Evolutionary conservation across 768 basidiomycete genomes (phyloP), one percentile per base, ranked within the genome.

Genomic region (Mrakia blollopis): DNA sequence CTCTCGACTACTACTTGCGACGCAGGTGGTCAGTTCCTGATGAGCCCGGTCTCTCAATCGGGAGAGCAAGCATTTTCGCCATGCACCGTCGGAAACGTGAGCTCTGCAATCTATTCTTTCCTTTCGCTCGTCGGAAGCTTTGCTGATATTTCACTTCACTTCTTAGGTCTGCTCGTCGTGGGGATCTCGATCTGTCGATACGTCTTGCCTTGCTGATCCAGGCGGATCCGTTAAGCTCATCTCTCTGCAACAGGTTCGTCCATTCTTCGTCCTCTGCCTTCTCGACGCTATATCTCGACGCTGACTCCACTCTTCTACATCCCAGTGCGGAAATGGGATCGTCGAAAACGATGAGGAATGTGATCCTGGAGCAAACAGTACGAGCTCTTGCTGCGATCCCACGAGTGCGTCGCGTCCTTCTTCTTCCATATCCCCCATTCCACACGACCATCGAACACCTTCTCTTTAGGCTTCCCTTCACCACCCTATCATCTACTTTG

Each of bases 41-140:
- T 96, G 93, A 92, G 88, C 80, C 91, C 92, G 8, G 88, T 90
- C n/a, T 86, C 90, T 16, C 85, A 88, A 78, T 78, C 86, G 3
- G 87, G 86, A 50, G 91, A 94, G 81, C 87, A 86, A 78, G 81
- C 84, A 18, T 96, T 96, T 82, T 92, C 91, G 0, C 88, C 85
- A 18, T 96, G 93, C 84, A 89, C 86, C 72, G 81, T 94, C 47
- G 93, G 93, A 65, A 94, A 94, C 82, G 89, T 94, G 75, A 94
- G 93, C n/a, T 91, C 80, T 78, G 62, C 75, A 67, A 50, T 61
- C 75, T 57, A 47, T 60, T 11, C 6, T 50, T 21, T 74, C 39
- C 30, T 30, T 47, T 78, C 52, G 74, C 67, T 32, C 37, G 7
- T 37, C 32, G 11, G 32, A 9, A 6, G 11, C 11, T 9, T 3